Conservation (phyloP, 1,284 basidiomycete genomes). For the Boletus semigastroideus region DNA sequence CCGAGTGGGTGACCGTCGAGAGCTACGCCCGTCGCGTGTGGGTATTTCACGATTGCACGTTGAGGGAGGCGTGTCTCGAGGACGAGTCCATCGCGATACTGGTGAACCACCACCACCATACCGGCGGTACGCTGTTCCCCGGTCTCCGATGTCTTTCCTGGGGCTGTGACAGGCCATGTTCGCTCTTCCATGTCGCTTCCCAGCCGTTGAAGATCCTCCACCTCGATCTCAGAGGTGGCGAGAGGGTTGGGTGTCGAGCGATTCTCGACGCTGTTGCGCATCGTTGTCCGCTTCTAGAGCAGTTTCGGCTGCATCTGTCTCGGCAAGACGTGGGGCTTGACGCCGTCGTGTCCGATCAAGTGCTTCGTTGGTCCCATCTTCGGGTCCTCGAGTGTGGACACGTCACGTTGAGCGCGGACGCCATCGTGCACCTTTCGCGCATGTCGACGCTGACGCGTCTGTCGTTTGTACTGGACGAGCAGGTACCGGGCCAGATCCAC, state of each 20-base stretch:
- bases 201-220: not conserved
- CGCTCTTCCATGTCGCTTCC: not conserved
- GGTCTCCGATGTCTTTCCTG: not conserved
- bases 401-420: not conserved
- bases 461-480: not conserved
- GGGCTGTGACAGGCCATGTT: not conserved
- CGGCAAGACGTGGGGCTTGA: not conserved
- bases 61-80: not conserved
- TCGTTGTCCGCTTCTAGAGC: not conserved
- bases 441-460: not conserved
- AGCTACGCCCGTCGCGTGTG: not conserved
- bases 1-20: not conserved
- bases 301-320: not conserved
- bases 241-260: not conserved
- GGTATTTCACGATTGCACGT: not conserved
- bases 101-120: not conserved
- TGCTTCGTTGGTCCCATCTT: not conserved
- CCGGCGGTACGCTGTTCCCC: not conserved
- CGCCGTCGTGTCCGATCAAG: not conserved
- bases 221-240: slow-evolving; percentile 1
- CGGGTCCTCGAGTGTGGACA: not conserved
- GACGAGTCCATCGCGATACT: not conserved
- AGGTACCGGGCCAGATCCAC: not conserved
- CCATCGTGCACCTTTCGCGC: not conserved
- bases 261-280: not conserved